Percentiles rank a stretch among this genome's conserved stretches.
Conservation (phyloP, 345 rosid genomes). For the Psidium guajava region DNA sequence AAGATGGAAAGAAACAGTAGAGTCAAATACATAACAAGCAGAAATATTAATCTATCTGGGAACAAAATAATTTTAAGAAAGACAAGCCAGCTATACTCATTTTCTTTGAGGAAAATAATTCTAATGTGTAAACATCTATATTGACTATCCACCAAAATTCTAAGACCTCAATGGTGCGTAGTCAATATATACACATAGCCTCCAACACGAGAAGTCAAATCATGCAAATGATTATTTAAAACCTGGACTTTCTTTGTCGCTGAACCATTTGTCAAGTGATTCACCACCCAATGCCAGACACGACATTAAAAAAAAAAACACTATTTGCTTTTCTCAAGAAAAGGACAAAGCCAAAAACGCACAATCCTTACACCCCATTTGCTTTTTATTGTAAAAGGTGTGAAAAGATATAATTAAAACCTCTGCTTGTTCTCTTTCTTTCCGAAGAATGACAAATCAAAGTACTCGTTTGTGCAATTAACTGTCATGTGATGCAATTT, state of each 20-base stretch:
- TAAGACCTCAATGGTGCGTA: not conserved
- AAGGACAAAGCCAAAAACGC: not conserved
- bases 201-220: not conserved
- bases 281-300: not conserved
- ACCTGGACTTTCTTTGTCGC: not conserved
- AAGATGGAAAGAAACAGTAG: not conserved
- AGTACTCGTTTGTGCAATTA: not conserved
- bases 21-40: not conserved
- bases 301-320: not conserved
- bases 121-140: not conserved
- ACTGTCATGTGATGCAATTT: not conserved
- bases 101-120: not conserved
- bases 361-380: not conserved
- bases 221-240: not conserved
- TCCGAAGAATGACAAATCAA: not conserved
- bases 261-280: not conserved
- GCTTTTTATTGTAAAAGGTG: not conserved
- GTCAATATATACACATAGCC: not conserved
- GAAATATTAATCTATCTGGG: not conserved
- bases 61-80: not conserved
- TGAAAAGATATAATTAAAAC: not conserved
- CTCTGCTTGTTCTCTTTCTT: not conserved
- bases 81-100: not conserved
- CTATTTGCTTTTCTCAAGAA: not conserved
- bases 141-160: not conserved